Conservation (phyloP, 2,329 filamentous ascomycete species). For the Fusarium sp. region DNA sequence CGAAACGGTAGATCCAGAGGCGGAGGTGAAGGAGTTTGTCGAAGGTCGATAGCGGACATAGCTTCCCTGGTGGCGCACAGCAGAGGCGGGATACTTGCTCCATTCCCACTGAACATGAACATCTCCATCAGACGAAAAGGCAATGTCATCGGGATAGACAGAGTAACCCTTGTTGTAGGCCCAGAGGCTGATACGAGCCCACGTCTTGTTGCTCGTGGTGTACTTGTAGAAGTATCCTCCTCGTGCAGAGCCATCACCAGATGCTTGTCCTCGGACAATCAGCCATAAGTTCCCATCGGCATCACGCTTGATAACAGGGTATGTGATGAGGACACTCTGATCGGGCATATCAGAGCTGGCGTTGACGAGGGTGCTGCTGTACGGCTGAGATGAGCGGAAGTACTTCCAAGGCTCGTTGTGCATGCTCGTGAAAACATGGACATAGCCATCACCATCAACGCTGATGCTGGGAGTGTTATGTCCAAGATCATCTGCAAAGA, state of each 20-base stretch:
- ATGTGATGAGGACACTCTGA: conserved; percentile 18
- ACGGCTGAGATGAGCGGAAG: conserved; percentile 33
- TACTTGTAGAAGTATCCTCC: conserved; percentile 28
- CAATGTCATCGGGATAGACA: conserved; percentile 41
- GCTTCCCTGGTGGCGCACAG: conserved; percentile 38
- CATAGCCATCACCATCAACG: conserved; percentile 36
- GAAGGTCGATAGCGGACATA: conserved; percentile 40
- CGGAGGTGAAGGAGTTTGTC: conserved; percentile 25
- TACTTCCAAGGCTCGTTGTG: conserved; percentile 42
- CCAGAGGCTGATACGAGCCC: conserved; percentile 8
- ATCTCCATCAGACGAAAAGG: conserved; percentile 40
- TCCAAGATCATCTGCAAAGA: conserved; percentile 37
- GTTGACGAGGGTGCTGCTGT: conserved; percentile 34
- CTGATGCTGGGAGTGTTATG: conserved; percentile 30
- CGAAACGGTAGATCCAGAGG: conserved; percentile 1
- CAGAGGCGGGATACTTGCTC: conserved; percentile 41
- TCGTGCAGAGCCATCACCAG: neutral
- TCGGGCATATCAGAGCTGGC: conserved; percentile 36
- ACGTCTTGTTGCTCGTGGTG: neutral
- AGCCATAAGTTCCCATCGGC: conserved; percentile 4
- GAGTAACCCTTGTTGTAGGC: conserved; percentile 39
- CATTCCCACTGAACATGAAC: conserved; percentile 43
- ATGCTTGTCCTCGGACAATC: conserved; percentile 14
- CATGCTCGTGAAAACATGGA: conserved; percentile 43
- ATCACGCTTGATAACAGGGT: conserved; percentile 22